Percentiles rank a stretch among this genome's conserved stretches.
Evolutionary conservation across 495 filamentous ascomycete genomes (phyloP).

Genomic region (Bacidia rubella): DNA sequence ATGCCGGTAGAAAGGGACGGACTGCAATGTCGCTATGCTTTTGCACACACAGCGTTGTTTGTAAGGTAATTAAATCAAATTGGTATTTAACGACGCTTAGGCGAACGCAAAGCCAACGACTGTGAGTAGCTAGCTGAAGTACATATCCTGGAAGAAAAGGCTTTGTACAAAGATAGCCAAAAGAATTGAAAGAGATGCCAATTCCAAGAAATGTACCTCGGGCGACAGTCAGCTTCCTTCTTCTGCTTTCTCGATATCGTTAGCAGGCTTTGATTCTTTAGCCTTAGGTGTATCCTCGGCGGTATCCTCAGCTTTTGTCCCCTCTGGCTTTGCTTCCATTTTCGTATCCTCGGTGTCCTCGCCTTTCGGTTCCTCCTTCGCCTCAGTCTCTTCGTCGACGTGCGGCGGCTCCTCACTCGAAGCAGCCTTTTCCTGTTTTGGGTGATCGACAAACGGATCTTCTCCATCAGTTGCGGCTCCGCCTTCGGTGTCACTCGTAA

Average conservation of each 20-base stretch:
- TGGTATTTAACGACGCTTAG: no score
- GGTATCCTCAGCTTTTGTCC: background rate
- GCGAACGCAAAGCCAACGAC: no score
- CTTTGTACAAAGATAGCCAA: no score
- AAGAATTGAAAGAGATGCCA: no score
- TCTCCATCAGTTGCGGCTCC: background rate
- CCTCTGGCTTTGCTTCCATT: background rate
- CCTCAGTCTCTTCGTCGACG: background rate
- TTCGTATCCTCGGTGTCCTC: background rate
- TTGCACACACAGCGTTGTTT: no score
- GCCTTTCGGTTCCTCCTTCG: no score
- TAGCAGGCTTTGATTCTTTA: background rate
- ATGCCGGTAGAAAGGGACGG: background rate
- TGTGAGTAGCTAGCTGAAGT: no score
- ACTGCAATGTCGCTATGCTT: background rate
- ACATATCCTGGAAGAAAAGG: no score
- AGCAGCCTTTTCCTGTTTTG: background rate
- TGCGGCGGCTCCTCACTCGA: background rate
- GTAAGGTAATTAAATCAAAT: no score
- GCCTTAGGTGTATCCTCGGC: background rate
- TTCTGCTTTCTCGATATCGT: background rate
- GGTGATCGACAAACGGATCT: slow-evolving; percentile 1
- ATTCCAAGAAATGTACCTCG: no score
- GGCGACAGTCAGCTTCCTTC: no score
- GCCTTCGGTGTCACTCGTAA: slow-evolving; percentile 1